Evolutionary conservation across 129 eudicot genomes (phyloP).

Genomic region (Lactuca sativa): DNA sequence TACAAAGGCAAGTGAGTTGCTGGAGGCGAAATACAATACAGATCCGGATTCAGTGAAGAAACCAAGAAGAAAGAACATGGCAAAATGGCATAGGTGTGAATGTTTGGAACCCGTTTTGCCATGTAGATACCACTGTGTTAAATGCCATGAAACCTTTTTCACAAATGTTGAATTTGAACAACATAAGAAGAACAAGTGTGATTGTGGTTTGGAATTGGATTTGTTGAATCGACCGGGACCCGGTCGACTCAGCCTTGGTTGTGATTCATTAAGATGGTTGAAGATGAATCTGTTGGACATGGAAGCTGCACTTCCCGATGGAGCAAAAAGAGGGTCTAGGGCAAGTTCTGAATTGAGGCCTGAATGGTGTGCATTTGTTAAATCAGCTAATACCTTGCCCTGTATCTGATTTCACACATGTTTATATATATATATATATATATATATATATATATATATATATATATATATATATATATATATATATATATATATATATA

Average conservation of each 20-base stretch:
- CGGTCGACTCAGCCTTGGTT: no score
- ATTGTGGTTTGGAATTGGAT: background rate
- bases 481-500: no score
- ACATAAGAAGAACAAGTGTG: conserved; percentile 6
- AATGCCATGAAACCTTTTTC: conserved; percentile 53
- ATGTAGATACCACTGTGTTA: conserved; percentile 44
- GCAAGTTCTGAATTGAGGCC: conserved; percentile 21
- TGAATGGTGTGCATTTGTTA: conserved; percentile 10
- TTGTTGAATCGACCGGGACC: no score
- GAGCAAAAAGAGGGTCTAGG: conserved; percentile 21
- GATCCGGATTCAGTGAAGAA: conserved; percentile 27
- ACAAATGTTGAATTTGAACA: conserved; percentile 35
- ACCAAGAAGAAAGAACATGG: conserved; percentile 2
- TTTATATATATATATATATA: no score
- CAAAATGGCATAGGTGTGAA: conserved; percentile 35
- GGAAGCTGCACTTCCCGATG: conserved; percentile 70
- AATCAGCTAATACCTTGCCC: no score
- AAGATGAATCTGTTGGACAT: conserved; percentile 57
- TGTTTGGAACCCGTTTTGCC: conserved; percentile 54
- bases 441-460: no score
- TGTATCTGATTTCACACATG: no score
- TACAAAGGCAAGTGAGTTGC: conserved; percentile 41
- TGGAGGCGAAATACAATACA: conserved; percentile 34
- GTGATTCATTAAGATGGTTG: conserved; percentile 35
- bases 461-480: no score